Evolutionary conservation across 768 basidiomycete genomes (phyloP), one percentile per base, ranked within the genome.

Genomic region (Nidularia sp.): DNA sequence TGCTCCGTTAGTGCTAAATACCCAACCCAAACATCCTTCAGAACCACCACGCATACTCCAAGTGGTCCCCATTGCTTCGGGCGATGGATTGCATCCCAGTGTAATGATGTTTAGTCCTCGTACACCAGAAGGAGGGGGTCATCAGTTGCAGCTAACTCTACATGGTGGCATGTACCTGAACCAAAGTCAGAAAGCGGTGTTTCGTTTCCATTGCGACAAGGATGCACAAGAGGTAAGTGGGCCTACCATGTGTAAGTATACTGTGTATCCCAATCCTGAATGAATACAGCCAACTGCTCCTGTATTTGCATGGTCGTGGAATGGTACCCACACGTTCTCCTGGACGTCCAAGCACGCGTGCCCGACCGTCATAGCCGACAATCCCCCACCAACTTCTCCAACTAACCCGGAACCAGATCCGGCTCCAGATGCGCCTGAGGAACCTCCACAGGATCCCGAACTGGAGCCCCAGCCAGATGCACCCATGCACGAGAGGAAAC

Each of bases 21-120:
- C 61, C 9, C 60, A 66, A 4, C 69, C 67, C 34, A 58, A 62
- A 6, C 66, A 68, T 53, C 67, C 64, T 33, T 68, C 66, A 6
- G 71, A 69, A 43, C 69, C 70, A 15, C 18, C 53, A 5, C 59
- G 69, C 15, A 65, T 70, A 22, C 55, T 71, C 6, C 69, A 70
- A 60, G 66, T 72, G 34, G 58, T 72, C 12, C 68, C 70, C 7
- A 59, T 70, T 7, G 66, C 62, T 3, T 53, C 57, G 1, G 53
- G 36, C 25, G 25, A 29, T 29, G 25, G 25, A 29, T 29, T 29
- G 25, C 25, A 29, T 29, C 25, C 25, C 25, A 29, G 25, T 29
- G 25, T 29, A 29, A 29, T 29, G 25, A 29, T 29, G 25, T 29
- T 29, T 29, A 29, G 25, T 29, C 25, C 25, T 29, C 25, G 25